phyloP scores from a whole-genome alignment of 2,329 filamentous ascomycete species.

The Trichoderma koningii region DNA sequence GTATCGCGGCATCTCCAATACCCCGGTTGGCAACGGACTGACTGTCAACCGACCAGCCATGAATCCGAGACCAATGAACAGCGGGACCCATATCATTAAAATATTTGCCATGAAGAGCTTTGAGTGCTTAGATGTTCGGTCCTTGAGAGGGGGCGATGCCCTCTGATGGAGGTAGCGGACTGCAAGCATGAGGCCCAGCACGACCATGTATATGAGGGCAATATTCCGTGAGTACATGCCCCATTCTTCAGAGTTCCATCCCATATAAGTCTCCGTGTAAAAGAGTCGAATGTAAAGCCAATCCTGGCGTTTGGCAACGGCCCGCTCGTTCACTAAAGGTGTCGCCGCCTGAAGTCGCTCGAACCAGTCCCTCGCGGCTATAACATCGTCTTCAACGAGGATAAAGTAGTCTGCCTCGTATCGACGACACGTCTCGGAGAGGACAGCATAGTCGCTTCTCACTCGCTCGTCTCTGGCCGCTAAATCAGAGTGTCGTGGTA shows the following conservation, averaged over 20 bases:
- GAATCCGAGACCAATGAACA: constrained; percentile 35
- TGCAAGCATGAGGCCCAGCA: constrained; percentile 27
- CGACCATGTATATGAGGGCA: constrained; percentile 30
- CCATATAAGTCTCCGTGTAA: constrained; percentile 41
- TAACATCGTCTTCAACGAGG: constrained; percentile 40
- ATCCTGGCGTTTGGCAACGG: constrained; percentile 24
- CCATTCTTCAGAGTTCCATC: constrained; percentile 43
- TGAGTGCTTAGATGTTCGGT: constrained; percentile 15
- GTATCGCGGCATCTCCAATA: constrained; percentile 40
- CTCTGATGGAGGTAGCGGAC: constrained; percentile 20
- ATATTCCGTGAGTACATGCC: constrained; percentile 32
- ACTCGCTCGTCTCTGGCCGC: constrained; percentile 34
- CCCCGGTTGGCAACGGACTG: constrained; percentile 31
- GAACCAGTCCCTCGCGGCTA: constrained; percentile 39
- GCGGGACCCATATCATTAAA: constrained; percentile 33
- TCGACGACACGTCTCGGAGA: constrained; percentile 34
- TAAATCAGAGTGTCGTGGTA: constrained; percentile 26
- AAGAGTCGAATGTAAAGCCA: constrained; percentile 42
- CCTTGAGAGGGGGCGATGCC: not conserved
- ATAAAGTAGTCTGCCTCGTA: constrained; percentile 35
- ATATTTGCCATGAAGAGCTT: constrained; percentile 21
- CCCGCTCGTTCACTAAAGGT: constrained; percentile 30
- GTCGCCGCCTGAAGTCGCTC: constrained; percentile 32
- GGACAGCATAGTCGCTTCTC: constrained; percentile 35
- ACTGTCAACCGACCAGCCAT: constrained; percentile 36